Conservation (phyloP, 1,284 basidiomycete genomes). For the Malassezia psittaci region DNA sequence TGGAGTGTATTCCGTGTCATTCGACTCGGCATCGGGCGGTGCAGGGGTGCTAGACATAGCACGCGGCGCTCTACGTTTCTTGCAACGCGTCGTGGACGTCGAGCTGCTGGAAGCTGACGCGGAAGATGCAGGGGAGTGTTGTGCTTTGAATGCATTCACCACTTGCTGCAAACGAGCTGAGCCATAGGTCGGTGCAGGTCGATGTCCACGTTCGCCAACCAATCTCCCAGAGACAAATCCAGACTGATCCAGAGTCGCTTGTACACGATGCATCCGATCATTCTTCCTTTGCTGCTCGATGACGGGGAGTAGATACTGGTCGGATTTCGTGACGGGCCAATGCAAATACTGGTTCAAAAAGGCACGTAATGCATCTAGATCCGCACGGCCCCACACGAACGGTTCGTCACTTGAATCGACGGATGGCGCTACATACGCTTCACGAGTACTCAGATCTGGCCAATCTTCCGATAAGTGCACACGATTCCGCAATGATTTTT, state of each 20-base stretch:
- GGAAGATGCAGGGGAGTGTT: neutral
- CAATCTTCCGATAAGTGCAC: conserved; percentile 70
- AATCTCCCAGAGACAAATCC: conserved; percentile 52
- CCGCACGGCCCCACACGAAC: conserved; percentile 93
- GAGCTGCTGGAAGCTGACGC: neutral
- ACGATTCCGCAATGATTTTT: conserved; percentile 49
- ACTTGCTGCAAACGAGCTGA: conserved; percentile 83
- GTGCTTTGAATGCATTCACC: conserved; percentile 60
- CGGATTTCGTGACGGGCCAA: conserved; percentile 77
- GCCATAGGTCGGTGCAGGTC: conserved; percentile 52
- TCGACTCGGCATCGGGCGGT: too few relatives aligned
- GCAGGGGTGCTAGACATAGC: too few relatives aligned
- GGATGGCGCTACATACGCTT: conserved; percentile 77
- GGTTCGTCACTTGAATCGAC: conserved; percentile 85
- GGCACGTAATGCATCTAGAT: conserved; percentile 63
- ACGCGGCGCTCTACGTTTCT: too few relatives aligned
- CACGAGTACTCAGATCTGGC: conserved; percentile 78
- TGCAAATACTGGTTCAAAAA: conserved; percentile 74
- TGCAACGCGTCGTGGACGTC: too few relatives aligned
- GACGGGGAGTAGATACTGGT: conserved; percentile 82
- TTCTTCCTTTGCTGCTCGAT: conserved; percentile 58
- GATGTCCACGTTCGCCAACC: neutral
- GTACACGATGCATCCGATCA: conserved; percentile 40
- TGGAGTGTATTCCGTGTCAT: too few relatives aligned
- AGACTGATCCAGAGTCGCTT: conserved; percentile 54